Evolutionary conservation across 2,329 filamentous ascomycete genomes (phyloP).

Genomic region (Aspergillus oerlinghausenensis): DNA sequence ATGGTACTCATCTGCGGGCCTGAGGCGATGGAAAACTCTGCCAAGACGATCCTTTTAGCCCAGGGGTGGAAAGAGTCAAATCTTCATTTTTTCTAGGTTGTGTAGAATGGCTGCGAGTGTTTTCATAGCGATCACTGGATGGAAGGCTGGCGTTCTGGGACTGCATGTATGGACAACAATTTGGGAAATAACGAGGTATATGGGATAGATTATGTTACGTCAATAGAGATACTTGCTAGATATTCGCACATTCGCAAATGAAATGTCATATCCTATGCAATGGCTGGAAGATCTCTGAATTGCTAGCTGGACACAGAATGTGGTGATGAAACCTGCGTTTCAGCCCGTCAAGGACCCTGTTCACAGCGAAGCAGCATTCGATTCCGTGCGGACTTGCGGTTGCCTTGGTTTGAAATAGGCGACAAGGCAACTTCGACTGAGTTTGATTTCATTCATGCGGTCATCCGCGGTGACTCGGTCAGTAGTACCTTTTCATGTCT

Average conservation of each 20-base stretch:
- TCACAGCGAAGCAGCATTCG: no score
- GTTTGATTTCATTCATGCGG: neutral
- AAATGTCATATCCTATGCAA: neutral
- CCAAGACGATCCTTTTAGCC: constrained; percentile 51
- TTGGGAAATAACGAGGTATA: neutral
- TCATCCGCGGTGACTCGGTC: constrained; percentile 2
- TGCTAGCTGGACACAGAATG: neutral
- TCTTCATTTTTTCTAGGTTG: constrained; percentile 65
- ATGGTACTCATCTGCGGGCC: constrained; percentile 80
- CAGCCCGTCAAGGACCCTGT: no score
- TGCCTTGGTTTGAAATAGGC: no score
- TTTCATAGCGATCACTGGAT: neutral
- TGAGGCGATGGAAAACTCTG: constrained; percentile 65
- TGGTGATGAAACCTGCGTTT: neutral
- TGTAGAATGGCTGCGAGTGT: neutral
- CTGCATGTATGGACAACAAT: neutral
- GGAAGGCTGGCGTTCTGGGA: neutral
- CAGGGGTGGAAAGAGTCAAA: constrained; percentile 70
- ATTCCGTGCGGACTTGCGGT: no score
- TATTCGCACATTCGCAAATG: neutral
- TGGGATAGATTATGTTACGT: neutral
- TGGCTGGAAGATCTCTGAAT: neutral
- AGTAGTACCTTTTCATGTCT: constrained; percentile 68
- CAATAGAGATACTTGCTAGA: neutral
- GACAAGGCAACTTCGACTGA: no score